Percentiles rank a stretch among this genome's conserved stretches.
These are phyloP conservation scores for Solanum peruvianum DNA, from an alignment of 257 asterid genomes.

Conservation along the genomic window DNA sequence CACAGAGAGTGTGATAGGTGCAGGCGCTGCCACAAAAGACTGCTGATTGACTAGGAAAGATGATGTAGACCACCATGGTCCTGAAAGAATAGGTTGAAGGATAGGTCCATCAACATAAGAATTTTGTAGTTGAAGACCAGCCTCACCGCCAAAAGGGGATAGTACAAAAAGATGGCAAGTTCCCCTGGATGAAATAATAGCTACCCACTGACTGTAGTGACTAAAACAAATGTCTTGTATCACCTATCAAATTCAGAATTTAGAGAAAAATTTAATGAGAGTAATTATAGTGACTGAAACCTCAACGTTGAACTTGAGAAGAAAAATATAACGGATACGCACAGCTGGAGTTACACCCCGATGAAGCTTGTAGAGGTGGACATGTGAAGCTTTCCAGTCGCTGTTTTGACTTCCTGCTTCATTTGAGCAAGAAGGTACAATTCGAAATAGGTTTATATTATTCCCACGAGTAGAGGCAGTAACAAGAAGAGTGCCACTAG, in stretches of 20 bases:
- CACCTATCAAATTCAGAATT: constrained; percentile 17
- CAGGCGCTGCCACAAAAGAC: constrained; percentile 15
- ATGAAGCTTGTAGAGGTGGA: constrained; percentile 37
- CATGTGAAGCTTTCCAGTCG: constrained; percentile 34
- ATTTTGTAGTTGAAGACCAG: constrained; percentile 28
- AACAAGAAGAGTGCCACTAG: constrained; percentile 44
- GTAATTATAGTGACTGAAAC: not conserved
- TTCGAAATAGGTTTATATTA: constrained; percentile 37
- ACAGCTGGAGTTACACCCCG: constrained; percentile 51
- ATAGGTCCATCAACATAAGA: constrained; percentile 24
- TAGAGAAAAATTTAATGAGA: not conserved
- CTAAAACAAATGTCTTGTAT: constrained; percentile 43
- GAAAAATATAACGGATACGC: constrained; percentile 1
- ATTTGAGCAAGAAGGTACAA: constrained; percentile 23
- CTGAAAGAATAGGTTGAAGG: constrained; percentile 22
- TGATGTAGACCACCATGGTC: constrained; percentile 43
- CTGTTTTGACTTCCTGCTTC: constrained; percentile 19
- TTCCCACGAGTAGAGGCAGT: constrained; percentile 40
- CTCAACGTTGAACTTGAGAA: not conserved
- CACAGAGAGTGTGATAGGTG: constrained; percentile 27
- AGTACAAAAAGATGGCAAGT: constrained; percentile 39
- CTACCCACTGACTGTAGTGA: constrained; percentile 39
- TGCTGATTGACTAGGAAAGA: constrained; percentile 23
- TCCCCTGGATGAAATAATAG: constrained; percentile 32
- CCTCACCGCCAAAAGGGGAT: constrained; percentile 41